Base-by-base conservation (phyloP, 2,329 filamentous ascomycete species). In the Lasiodiplodia hormozganensis region DNA sequence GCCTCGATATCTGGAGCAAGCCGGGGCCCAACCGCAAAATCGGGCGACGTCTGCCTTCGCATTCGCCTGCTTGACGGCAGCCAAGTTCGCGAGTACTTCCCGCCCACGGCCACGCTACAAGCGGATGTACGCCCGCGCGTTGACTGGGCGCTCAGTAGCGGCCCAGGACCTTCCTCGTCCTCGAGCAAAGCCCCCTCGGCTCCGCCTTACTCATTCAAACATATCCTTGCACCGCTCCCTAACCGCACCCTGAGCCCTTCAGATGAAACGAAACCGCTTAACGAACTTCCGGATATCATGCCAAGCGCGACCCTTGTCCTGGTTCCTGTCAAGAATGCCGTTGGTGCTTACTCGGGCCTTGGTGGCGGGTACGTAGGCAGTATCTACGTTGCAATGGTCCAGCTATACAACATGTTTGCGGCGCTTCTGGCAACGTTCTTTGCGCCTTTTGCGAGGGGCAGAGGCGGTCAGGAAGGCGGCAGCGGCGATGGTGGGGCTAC, bases 231-330 rank as follows among this genome's bases (percentile, higher is more conserved):
- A 0, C 94, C 94, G 0, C 82, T 89, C 23, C 92, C 93, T 1
- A 96, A 90, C 76, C 88, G 88, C 71, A 88, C 86, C 11, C 89
- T 98, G 69, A 90, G 91, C 40, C 87, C 90, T 4, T 85, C 87
- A 0, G 94, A 97, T 71, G 95, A 97, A 78, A 85, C 84, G 43
- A 83, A 89, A 71, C 84, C 86, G 0, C 84, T 97, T 0, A 81
- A 84, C 16, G 89, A 92, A 5, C 85, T 97, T 8, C 43, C 54
- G 14, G 92, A 89, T 0, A 83, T 97, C 0, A 85, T 88, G 0
- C 94, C 94, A 0, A 94, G 89, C 5, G 92, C 93, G 1, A 98
- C 93, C 0, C 83, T 97, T 3, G 89, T 97, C 11, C 87, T 97
- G 57, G 86, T 95, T 0, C 93, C 93, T 0, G 86, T 93, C 2